Evolutionary conservation across 2,329 filamentous ascomycete genomes (phyloP).

Genomic region (Neofusicoccum laricinum): DNA sequence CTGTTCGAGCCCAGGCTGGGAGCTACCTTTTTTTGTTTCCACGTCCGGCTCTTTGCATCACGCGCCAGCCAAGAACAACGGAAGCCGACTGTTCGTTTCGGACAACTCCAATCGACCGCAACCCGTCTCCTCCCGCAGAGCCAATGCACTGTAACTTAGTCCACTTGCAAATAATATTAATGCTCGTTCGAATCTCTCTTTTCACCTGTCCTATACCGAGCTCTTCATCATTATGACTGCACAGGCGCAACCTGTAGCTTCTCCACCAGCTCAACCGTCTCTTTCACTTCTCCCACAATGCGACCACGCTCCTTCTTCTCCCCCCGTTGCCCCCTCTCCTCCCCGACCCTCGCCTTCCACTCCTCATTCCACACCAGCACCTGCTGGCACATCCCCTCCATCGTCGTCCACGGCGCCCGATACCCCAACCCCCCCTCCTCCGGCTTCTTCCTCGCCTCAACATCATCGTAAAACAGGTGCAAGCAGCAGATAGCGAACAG

Average conservation of each 20-base stretch:
- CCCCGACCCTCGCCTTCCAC: not conserved
- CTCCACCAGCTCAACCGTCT: not conserved
- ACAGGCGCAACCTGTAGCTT: not conserved
- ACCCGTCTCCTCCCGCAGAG: too few species aligned
- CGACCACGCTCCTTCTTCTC: not conserved
- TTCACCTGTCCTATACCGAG: too few species aligned
- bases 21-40: too few species aligned
- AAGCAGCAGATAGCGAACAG: slow-evolving; percentile 28
- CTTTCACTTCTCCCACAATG: not conserved
- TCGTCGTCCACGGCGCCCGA: slow-evolving; percentile 32
- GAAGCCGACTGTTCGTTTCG: too few species aligned
- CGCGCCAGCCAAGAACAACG: too few species aligned
- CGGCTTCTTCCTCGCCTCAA: slow-evolving; percentile 28
- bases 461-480: slow-evolving; percentile 39
- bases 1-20: too few species aligned
- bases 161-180: too few species aligned
- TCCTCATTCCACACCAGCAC: slow-evolving; percentile 41
- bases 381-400: slow-evolving; percentile 39
- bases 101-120: too few species aligned
- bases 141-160: too few species aligned
- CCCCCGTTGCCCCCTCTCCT: not conserved
- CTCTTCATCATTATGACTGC: not conserved
- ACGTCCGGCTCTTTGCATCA: too few species aligned
- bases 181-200: too few species aligned
- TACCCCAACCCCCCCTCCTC: slow-evolving; percentile 43